Percentiles rank a stretch among this genome's conserved stretches.
phyloP scores from a whole-genome alignment of 768 basidiomycete species.

The Pleurotus platypus region DNA sequence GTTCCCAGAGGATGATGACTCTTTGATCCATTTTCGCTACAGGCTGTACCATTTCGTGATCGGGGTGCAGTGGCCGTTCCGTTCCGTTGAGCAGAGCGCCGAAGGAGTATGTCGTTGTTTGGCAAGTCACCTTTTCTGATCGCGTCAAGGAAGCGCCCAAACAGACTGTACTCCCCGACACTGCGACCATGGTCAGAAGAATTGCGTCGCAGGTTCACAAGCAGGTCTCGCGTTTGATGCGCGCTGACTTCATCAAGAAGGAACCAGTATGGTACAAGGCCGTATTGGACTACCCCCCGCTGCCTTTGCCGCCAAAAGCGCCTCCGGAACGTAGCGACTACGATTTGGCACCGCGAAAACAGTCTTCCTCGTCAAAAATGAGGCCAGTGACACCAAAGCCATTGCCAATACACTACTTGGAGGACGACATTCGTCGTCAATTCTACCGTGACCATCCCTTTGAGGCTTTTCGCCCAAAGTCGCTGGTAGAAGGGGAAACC shows the following conservation, averaged over 20 bases:
- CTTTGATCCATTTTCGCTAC: no score
- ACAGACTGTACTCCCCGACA: neutral
- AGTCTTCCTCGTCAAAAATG: slow-evolving; percentile 18
- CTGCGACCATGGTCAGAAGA: slow-evolving; percentile 61
- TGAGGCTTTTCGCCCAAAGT: slow-evolving; percentile 82
- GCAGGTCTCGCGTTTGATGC: slow-evolving; percentile 78
- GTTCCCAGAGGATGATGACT: no score
- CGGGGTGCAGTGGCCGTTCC: no score
- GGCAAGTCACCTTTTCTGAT: neutral
- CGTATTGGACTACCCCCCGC: slow-evolving; percentile 84
- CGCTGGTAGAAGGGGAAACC: slow-evolving; percentile 66
- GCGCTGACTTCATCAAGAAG: slow-evolving; percentile 53
- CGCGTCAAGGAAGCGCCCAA: neutral
- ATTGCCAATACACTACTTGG: slow-evolving; percentile 66
- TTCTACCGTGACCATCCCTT: slow-evolving; percentile 98
- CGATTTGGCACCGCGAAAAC: slow-evolving; percentile 36
- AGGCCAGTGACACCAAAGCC: slow-evolving; percentile 43
- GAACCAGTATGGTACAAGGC: slow-evolving; percentile 84
- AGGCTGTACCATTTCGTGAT: no score
- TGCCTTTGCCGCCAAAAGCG: slow-evolving; percentile 76
- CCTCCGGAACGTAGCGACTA: slow-evolving; percentile 54
- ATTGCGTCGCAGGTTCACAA: slow-evolving; percentile 88
- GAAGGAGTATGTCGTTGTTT: neutral
- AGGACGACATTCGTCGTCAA: slow-evolving; percentile 82
- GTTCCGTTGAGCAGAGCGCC: no score